phyloP scores from a whole-genome alignment of 352 stramenopile species.

The Saprolegnia diclina region DNA sequence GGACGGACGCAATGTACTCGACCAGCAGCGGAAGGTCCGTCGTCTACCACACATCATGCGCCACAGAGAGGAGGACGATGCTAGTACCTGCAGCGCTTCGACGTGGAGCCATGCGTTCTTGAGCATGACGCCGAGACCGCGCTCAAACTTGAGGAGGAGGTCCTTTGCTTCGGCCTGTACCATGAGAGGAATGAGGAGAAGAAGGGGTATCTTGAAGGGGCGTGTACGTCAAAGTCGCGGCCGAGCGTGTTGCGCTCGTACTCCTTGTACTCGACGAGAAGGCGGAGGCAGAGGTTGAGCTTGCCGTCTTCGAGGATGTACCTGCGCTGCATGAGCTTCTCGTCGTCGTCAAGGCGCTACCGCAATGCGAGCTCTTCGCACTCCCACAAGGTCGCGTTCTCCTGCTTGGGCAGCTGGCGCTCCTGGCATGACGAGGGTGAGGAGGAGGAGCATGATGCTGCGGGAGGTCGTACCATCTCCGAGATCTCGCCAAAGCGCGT shows the following conservation, averaged over 20 bases:
- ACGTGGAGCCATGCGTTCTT: conserved; percentile 88
- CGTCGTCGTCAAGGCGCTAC: conserved; percentile 29
- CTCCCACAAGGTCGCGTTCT: conserved; percentile 86
- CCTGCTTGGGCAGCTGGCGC: conserved; percentile 67
- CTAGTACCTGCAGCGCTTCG: conserved; percentile 79
- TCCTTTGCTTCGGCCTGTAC: conserved; percentile 55
- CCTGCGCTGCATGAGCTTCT: conserved; percentile 32
- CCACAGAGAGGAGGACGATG: background rate
- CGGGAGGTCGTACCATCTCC: conserved; percentile 49
- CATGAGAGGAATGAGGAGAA: background rate
- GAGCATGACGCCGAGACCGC: conserved; percentile 79
- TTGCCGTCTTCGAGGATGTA: conserved; percentile 89
- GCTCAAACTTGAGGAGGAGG: conserved; percentile 80
- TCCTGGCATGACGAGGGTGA: conserved; percentile 36
- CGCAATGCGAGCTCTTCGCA: conserved; percentile 80
- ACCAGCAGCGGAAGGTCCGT: conserved; percentile 86
- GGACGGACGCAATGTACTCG: conserved; percentile 81
- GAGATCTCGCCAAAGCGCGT: conserved; percentile 84
- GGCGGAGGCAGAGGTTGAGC: conserved; percentile 83
- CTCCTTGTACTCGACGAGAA: conserved; percentile 76
- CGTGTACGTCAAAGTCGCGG: conserved; percentile 42
- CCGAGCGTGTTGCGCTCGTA: conserved; percentile 65
- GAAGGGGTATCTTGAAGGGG: background rate
- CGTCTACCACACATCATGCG: conserved; percentile 39
- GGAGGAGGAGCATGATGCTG: background rate